phyloP scores from a whole-genome alignment of 2,329 filamentous ascomycete genomes.

The Xylaria sp. region DNA sequence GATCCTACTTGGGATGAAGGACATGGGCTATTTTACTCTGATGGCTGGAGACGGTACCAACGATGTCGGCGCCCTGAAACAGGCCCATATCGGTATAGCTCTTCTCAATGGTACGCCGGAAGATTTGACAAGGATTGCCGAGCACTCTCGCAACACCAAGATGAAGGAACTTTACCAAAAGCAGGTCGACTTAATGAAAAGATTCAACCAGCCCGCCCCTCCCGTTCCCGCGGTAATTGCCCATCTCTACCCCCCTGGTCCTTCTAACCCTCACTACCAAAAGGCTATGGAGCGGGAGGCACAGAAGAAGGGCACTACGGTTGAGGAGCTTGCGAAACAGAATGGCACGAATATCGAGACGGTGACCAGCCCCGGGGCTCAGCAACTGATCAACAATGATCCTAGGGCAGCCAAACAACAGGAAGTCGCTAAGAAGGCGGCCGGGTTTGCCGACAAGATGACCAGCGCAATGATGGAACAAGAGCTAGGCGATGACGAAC shows the following conservation, averaged over 20 bases:
- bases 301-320: conserved; percentile 71
- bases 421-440: conserved; percentile 71
- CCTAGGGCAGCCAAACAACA: conserved; percentile 62
- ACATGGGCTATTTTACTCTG: conserved; percentile 94
- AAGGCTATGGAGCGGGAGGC: conserved; percentile 90
- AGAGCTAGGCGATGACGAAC: conserved; percentile 85
- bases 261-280: conserved; percentile 88
- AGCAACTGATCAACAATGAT: conserved; percentile 57
- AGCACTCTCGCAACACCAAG: conserved; percentile 91
- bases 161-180: conserved; percentile 99
- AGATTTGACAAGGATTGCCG: conserved; percentile 86
- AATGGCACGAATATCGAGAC: conserved; percentile 63
- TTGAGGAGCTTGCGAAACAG: conserved; percentile 58
- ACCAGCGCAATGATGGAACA: conserved; percentile 86
- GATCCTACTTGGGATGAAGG: conserved; percentile 93
- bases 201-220: conserved; percentile 93
- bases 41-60: conserved; percentile 99
- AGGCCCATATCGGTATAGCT: conserved; percentile 95
- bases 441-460: conserved; percentile 82
- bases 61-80: conserved; percentile 95
- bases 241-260: conserved; percentile 90
- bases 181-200: conserved; percentile 85
- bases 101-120: conserved; percentile 93
- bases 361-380: conserved; percentile 68
- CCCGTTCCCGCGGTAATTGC: conserved; percentile 91